Evolutionary conservation across 176 grass and related monocot genomes (phyloP).

Genomic region (Microstegium vimineum): DNA sequence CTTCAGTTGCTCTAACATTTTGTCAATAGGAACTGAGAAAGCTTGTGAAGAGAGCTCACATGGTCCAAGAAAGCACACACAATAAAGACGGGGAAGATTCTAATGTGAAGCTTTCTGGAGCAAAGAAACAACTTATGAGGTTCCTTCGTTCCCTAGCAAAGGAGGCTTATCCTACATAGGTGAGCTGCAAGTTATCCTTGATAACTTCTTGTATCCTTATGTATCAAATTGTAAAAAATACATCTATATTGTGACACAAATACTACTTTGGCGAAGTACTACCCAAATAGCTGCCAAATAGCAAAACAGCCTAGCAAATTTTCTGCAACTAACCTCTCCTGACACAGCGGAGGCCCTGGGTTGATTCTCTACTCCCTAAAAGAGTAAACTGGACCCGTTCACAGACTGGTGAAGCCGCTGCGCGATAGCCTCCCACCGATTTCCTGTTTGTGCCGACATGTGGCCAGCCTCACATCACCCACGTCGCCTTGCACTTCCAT

Average conservation of each 20-base stretch:
- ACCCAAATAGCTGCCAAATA: not conserved
- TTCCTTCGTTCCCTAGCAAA: slow-evolving; percentile 77
- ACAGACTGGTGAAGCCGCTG: too few relatives aligned
- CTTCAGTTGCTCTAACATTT: not conserved
- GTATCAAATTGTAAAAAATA: not conserved
- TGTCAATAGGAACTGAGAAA: slow-evolving; percentile 62
- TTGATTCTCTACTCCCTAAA: not conserved
- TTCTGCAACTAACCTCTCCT: too few relatives aligned
- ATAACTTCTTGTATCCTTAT: not conserved
- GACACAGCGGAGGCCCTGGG: too few relatives aligned
- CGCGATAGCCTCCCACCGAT: too few relatives aligned
- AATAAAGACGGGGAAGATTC: slow-evolving; percentile 28
- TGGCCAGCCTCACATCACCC: too few relatives aligned
- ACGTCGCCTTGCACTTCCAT: too few relatives aligned
- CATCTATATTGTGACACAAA: not conserved
- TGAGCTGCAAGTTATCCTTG: slow-evolving; percentile 6
- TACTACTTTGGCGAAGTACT: not conserved
- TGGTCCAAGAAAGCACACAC: slow-evolving; percentile 41
- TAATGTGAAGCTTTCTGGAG: slow-evolving; percentile 39
- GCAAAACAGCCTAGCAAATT: not conserved
- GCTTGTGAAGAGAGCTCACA: slow-evolving; percentile 71
- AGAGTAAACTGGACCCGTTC: too few relatives aligned
- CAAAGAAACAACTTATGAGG: slow-evolving; percentile 60
- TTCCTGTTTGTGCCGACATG: too few relatives aligned
- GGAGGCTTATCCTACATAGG: slow-evolving; percentile 42